Percentiles rank a stretch among this genome's conserved stretches.
These are phyloP conservation scores for Coprinopsis sp. DNA, from an alignment of 768 basidiomycete genomes.

Conservation along the genomic window DNA sequence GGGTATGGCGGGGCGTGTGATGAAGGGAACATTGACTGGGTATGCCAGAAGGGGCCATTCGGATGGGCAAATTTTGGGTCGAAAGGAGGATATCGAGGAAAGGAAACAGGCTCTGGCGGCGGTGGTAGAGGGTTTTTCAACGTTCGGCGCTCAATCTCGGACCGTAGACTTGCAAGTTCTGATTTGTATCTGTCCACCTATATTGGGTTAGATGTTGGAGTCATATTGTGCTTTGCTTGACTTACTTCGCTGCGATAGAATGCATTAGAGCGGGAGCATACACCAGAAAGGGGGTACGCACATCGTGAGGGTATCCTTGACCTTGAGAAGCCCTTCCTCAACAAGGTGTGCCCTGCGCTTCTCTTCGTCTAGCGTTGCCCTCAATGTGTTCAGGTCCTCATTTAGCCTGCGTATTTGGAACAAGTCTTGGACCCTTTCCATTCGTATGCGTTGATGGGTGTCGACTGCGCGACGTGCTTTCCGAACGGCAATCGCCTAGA, in stretches of 20 bases:
- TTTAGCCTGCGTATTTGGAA: too few relatives aligned
- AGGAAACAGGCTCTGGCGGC: constrained; percentile 50
- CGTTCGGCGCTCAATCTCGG: constrained; percentile 18
- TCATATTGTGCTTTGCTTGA: constrained; percentile 25
- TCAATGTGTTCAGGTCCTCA: too few relatives aligned
- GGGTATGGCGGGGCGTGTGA: background rate
- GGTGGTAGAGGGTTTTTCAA: constrained; percentile 40
- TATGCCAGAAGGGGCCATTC: background rate
- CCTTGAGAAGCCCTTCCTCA: too few relatives aligned
- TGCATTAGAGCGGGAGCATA: constrained; percentile 36
- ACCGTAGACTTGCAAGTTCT: constrained; percentile 33
- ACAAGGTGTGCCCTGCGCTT: too few relatives aligned
- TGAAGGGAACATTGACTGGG: constrained; percentile 4
- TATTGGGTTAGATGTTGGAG: background rate
- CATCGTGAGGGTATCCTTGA: too few relatives aligned
- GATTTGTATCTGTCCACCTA: constrained; percentile 15
- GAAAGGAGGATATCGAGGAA: constrained; percentile 40
- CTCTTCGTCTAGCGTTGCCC: too few relatives aligned
- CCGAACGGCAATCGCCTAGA: constrained; percentile 23
- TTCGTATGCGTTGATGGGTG: too few relatives aligned
- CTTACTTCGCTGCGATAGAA: constrained; percentile 26
- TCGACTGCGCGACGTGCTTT: too few relatives aligned
- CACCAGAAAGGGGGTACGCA: too few relatives aligned
- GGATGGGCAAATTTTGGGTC: constrained; percentile 2
- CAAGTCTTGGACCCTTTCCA: too few relatives aligned